Base-by-base conservation (phyloP, 2,329 filamentous ascomycete genomes). In the Diplodia corticola region DNA sequence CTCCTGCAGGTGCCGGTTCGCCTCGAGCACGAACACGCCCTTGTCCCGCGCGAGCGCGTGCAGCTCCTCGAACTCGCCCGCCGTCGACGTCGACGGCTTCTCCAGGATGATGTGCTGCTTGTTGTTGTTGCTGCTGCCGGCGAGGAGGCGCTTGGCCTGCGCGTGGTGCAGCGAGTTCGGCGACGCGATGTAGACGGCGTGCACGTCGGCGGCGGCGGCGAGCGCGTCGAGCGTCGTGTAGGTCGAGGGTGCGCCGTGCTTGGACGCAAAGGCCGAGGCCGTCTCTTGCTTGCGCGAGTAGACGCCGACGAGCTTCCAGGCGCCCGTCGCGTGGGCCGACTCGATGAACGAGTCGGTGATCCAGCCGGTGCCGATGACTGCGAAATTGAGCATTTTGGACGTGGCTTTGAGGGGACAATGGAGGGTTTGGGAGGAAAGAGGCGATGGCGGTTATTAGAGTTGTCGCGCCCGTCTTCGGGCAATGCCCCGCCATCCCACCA, bases 61-160 rank as follows among this genome's bases (percentile, higher is more conserved):
- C 13, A 83, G 72, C 30, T 79, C 73, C 40, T 81, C 76, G 3
- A 83, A 74, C 68, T 83, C 80, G 1, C 70, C 68, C 28, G 74
- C 69, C 1, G 78, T 83, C 26, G 76, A 78, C 28, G 80, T 81
- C 0, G 80, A 78, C 5, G 82, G 82, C 70, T 84, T 84, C 71
- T 84, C 82, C n/a, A 84, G 72, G 33, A 84, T 76, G 67, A 83
- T 81, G 70, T 84, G 78, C 69, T n/a, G n/a, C n/a, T n/a, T n/a
- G n/a, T n/a, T n/a, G n/a, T n/a, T n/a, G n/a, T 83, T 83, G 60
- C 78, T 76, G 3, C 78, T 76, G 2, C 78, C 80, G 4, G 71
- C 51, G 37, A 84, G 74, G 44, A 81, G 73, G 17, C 72, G 70
- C 67, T 80, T 80, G 17, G 81, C 79, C 68, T 83, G 81, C 46